These are phyloP conservation scores for Komagataella ulmi DNA, from an alignment of 805 yeast species.

Conservation along the genomic window DNA sequence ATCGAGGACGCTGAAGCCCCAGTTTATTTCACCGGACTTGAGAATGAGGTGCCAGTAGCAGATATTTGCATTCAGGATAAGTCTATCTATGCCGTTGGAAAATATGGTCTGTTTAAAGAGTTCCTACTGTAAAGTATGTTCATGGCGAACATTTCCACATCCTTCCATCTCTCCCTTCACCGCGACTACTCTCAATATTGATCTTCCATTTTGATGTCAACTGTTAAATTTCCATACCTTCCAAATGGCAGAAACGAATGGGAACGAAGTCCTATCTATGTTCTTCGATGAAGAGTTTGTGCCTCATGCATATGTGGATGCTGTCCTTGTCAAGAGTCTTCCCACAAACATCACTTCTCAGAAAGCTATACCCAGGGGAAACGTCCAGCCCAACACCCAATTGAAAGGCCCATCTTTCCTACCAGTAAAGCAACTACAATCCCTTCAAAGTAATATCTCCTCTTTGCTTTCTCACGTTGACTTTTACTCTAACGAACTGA, in stretches of 20 bases:
- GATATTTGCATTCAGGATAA: not conserved
- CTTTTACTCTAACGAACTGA: conserved; percentile 45
- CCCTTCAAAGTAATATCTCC: conserved; percentile 33
- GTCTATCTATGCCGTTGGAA: not conserved
- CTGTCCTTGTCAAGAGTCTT: conserved; percentile 16
- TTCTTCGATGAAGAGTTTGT: conserved; percentile 57
- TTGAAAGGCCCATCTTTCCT: not conserved
- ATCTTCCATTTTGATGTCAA: not conserved
- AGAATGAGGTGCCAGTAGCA: not conserved
- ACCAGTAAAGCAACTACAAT: conserved; percentile 15
- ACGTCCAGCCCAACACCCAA: not conserved
- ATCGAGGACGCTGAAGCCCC: not conserved
- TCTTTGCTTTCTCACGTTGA: conserved; percentile 46
- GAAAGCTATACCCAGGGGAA: not conserved
- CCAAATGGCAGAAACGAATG: not conserved
- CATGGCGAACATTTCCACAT: conserved; percentile 8
- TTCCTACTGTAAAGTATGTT: not conserved
- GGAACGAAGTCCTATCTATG: conserved; percentile 37
- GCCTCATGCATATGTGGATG: conserved; percentile 54
- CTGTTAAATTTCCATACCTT: not conserved
- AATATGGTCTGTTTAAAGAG: not conserved
- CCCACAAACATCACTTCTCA: not conserved
- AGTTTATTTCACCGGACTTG: not conserved
- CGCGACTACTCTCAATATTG: not conserved
- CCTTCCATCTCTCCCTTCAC: not conserved